Evolutionary conservation across 139 green algal species (phyloP), one percentile per base, ranked within the genome.

Genomic region (Parachlorella kessleri): DNA sequence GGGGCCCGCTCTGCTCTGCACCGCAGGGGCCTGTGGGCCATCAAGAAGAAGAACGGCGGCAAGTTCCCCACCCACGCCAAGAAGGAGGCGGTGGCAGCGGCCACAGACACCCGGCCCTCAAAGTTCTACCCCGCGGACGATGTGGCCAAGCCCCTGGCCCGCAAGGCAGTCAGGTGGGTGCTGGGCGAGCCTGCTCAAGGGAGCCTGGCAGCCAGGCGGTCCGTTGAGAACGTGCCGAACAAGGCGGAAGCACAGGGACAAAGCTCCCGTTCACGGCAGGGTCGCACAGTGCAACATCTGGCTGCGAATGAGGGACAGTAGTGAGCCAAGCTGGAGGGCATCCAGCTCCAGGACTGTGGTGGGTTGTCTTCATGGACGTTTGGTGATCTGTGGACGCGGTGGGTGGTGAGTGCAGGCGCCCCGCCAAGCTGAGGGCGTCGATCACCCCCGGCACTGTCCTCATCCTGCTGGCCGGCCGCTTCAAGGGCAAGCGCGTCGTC

Each of bases 401-500:
- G n/a, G n/a, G n/a, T n/a, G n/a, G n/a, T n/a, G n/a, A n/a, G n/a
- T n/a, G 14, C 48, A 59, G 63, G 94, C 93, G 84, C 90, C 88
- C 79, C 70, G 91, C 95, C 48, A 97, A 97, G 90, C 94, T 99
- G 41, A 88, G 97, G 54, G 69, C 89, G 54, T 94, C 86, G 86
- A 97, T 99, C 88, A 97, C 93, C 28, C 97, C 97, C 36, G 97
- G 97, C 78, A 98, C 94, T 10, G 95, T 99, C 30, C 90, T 99
- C 28, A 98, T 99, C 83, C 79, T 99, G 79, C 88, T 99, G 75
- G 94, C 96, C 5, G 97, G 97, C 70, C 91, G 88, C 73, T 98
- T 99, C 92, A 99, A 99, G 94, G 96, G 96, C 82, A 98, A 98
- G 94, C 92, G 97, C 72, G 95, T 97, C 53, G 90, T 99, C 9